Base-by-base conservation (phyloP, 352 stramenopile genomes). In the Achlya hypogyna region DNA sequence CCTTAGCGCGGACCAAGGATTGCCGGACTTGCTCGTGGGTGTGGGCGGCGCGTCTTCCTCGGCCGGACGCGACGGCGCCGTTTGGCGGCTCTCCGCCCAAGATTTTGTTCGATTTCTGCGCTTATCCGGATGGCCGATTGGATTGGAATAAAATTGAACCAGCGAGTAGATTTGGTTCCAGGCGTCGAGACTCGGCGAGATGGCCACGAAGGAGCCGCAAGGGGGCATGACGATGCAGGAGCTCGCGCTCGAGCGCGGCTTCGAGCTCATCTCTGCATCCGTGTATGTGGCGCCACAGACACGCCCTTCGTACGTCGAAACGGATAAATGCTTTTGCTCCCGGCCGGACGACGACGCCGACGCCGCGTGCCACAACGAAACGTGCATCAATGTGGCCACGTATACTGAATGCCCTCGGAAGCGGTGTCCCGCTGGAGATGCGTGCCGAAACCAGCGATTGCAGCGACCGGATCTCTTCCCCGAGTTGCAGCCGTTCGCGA, bases 361-460 rank as follows among this genome's bases (percentile, higher is more conserved):
- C 51, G 29, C 4, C 12, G 22, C 31, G 51, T 95, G 86, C 54
- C 76, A 91, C 62, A 82, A 93, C 65, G 82, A 91, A n/a, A 89
- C 83, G 34, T 95, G 86, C 62, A 74, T 95, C n/a, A 95, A 95
- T 69, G 92, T 88, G 56, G 86, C 86, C 47, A 95, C 86, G 32
- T 95, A 93, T 66, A 78, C 92, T 47, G 86, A 95, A 72, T 95
- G 86, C 58, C 75, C 69, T 2, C 54, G 71, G 18, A 53, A 70
- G 42, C 52, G 53, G 2, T 94, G 86, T 43, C 69, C 75, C 0
- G 75, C 82, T 5, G 76, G 75, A 5, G 54, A 74, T 25, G 80
- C 66, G 31, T 94, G 86, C 65, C 23, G 69, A 4, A 94, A 94
- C 72, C 82, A 93, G 71, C 73, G 86, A 16, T 74, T 94, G 70